These are phyloP conservation scores for Candida buenavistaensis DNA, from an alignment of 1,139 yeast genomes.

Conservation along the genomic window DNA sequence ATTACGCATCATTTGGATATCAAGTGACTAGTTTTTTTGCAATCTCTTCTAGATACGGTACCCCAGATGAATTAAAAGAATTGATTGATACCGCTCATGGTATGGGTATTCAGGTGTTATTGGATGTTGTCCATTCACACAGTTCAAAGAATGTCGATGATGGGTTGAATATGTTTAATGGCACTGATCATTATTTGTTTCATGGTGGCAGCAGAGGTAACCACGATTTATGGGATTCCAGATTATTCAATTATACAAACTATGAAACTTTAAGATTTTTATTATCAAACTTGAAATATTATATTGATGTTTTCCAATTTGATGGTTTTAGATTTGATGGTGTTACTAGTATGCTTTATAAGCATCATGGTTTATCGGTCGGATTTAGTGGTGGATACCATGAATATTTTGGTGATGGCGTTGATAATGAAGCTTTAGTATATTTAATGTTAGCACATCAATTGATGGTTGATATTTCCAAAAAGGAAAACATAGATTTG, in stretches of 20 bases:
- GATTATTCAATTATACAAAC: constrained; percentile 85
- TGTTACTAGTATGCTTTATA: constrained; percentile 88
- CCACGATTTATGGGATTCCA: constrained; percentile 94
- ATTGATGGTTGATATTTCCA: constrained; percentile 56
- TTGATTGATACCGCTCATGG: constrained; percentile 90
- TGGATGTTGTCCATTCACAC: constrained; percentile 95
- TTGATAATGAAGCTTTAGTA: constrained; percentile 83
- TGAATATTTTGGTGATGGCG: constrained; percentile 81
- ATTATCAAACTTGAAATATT: constrained; percentile 83
- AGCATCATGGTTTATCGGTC: constrained; percentile 88
- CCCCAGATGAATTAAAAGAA: constrained; percentile 92
- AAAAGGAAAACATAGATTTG: constrained; percentile 46
- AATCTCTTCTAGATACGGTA: constrained; percentile 82
- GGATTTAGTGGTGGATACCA: constrained; percentile 92
- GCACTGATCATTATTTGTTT: constrained; percentile 93
- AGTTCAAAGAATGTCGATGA: constrained; percentile 93
- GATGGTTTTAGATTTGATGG: constrained; percentile 98
- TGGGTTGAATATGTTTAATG: constrained; percentile 91
- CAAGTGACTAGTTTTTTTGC: constrained; percentile 95
- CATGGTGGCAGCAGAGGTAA: constrained; percentile 83
- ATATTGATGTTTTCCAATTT: constrained; percentile 77
- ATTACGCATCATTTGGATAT: constrained; percentile 95
- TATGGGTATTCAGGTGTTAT: constrained; percentile 78
- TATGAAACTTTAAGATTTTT: constrained; percentile 89
- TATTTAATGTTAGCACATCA: constrained; percentile 88